phyloP scores from a whole-genome alignment of 768 basidiomycete genomes.

The Paxillus rubicundulus region DNA sequence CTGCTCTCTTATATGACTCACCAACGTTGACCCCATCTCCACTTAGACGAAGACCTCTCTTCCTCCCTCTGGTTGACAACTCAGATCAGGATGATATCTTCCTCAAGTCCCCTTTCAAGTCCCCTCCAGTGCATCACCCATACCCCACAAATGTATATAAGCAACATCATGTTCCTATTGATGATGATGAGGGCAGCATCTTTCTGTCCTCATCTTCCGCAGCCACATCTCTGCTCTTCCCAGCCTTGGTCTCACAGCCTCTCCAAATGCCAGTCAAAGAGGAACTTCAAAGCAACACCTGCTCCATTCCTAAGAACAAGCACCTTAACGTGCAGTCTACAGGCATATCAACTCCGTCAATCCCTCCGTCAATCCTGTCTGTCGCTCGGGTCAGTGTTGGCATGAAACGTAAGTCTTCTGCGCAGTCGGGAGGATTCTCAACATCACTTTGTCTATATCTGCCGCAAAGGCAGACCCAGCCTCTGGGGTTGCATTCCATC shows the following conservation, averaged over 20 bases:
- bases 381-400: conserved; percentile 43
- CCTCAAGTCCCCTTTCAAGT: no score
- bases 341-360: conserved; percentile 2
- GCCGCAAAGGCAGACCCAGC: conserved; percentile 31
- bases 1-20: conserved; percentile 43
- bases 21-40: no score
- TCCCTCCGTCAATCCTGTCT: no score
- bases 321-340: conserved; percentile 11
- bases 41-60: no score
- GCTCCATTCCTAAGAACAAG: no score
- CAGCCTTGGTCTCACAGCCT: conserved; percentile 45
- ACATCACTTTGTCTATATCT: conserved; percentile 49
- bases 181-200: conserved; percentile 57
- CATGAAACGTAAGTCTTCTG: conserved; percentile 63
- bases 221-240: conserved; percentile 41
- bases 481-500: conserved; percentile 34
- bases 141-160: conserved; percentile 43
- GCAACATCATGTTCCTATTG: conserved; percentile 27
- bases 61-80: no score
- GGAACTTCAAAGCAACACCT: no score
- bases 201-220: conserved; percentile 52
- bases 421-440: conserved; percentile 43
- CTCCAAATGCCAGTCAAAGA: conserved; percentile 64
- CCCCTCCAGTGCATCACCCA: conserved; percentile 42
- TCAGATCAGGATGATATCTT: no score